Base-by-base conservation (phyloP, 495 filamentous ascomycete genomes). In the Clohesyomyces aquaticus region DNA sequence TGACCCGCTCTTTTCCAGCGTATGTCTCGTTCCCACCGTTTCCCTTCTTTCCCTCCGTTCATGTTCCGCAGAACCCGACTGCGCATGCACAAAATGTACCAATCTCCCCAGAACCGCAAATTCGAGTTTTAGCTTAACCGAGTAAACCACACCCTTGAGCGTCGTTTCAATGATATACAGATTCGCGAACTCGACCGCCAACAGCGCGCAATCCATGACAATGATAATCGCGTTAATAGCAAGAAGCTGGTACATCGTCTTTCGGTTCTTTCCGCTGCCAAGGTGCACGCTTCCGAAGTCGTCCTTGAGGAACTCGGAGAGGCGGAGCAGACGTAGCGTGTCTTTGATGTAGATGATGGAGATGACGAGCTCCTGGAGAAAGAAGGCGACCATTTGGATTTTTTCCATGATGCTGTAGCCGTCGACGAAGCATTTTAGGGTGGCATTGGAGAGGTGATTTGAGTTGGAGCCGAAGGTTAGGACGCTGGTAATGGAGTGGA, bases 41-140 rank as follows among this genome's bases (percentile, higher is more conserved):
- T 16, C 50, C 26, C 50, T 29, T 26, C 28, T 29, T 38, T 16
- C 50, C 26, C 50, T 29, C 26, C 28, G 14, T 38, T 14, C 55
- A 32, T 32, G 42, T 25, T 63, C 26, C 4, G 32, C 60, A 2
- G 52, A 47, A 16, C 26, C n/a, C 8, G 49, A 50, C 21, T 55
- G 49, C 18, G 58, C 21, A 1, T 21, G 45, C n/a, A 66, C 56
- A 12, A 80, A 45, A 19, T 71, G 58, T 65, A 76, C 72, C 6
- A 81, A 73, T 23, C 75, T 67, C 51, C 76, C 77, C 10, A 88
- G 78, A 35, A 87, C 82, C 48, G 82, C 81, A 71, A 87, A 87
- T 66, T 88, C 85, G 25, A 88, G 76, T 70, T 87, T 87, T 27
- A 88, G 75, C 71, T 88, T 88, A 73, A 87, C 77, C 73, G 80